Evolutionary conservation across 1,284 basidiomycete species (phyloP), one percentile per base, ranked within the genome.

Genomic region (Laetiporus sulphureus): DNA sequence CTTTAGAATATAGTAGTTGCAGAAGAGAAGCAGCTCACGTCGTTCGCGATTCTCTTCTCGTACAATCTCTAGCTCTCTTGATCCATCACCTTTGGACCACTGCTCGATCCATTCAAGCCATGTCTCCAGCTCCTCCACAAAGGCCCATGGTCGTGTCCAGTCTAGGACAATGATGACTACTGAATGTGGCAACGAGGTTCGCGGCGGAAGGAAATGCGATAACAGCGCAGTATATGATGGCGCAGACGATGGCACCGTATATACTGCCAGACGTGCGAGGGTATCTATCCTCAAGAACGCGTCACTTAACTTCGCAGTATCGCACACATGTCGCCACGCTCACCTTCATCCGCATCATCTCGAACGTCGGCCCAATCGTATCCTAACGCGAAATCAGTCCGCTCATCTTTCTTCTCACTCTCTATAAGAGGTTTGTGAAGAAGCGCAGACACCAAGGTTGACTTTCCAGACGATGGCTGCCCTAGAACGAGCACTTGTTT

Each of bases 121-220:
- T 32, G 70, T 76, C 45, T 87, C 69, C 4, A 99, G 68, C 56
- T 98, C 88, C n/a, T 85, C 79, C 1, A 95, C 63, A 63, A 98
- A 97, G 0, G 82, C 78, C 79, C 89, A 92, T 0, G 95, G 95
- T 52, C 79, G 77, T 51, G 91, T 92, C 95, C 94, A 98, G 62
- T 99, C 95, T n/a, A 98, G 70, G 0, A 85, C 77, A 52, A 98
- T 87, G 53, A 97, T 68, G 36, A 93, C 78, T 11, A 92, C 72
- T 0, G 91, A 88, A 55, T 95, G 86, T 27, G 81, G 72, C 7
- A 93, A 62, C 4, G 79, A 70, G 13, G 75, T 66, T 44, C 73
- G 70, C 4, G 87, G 81, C 0, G 90, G 84, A 15, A 96, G 67
- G 44, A 93, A 91, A 48, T 88, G 79, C 0, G 91, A 88, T 1